Conservation (phyloP, 2,329 filamentous ascomycete genomes). For the Coniochaeta hoffmannii region DNA sequence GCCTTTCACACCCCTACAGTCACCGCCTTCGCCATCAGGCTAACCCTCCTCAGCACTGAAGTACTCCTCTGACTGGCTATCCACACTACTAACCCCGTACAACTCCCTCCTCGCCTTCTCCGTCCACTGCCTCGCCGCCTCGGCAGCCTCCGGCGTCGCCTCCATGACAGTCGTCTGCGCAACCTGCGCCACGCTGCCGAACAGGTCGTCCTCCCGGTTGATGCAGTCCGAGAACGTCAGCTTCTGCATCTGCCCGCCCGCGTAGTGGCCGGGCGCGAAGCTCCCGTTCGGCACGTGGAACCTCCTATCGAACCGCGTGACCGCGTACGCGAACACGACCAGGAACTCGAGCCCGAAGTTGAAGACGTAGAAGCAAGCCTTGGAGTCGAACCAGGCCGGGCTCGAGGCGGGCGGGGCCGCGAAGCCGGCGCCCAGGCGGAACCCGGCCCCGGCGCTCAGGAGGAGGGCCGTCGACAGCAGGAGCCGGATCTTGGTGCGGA, state of each 20-base stretch:
- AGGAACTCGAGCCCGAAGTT: conserved; percentile 69
- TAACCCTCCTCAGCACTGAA: conserved; percentile 1
- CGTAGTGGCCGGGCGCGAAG: conserved; percentile 46
- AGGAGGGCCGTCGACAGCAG: conserved; percentile 51
- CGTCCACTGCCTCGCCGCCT: conserved; percentile 1
- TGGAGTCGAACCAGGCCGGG: conserved; percentile 64
- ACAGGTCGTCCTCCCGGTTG: not conserved
- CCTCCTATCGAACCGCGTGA: conserved; percentile 63
- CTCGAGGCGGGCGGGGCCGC: conserved; percentile 37
- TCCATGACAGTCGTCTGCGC: not conserved
- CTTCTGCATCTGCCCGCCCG: conserved; percentile 7
- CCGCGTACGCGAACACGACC: conserved; percentile 59
- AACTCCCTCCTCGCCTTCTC: conserved; percentile 4
- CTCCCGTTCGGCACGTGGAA: conserved; percentile 71
- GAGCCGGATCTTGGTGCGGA: conserved; percentile 59
- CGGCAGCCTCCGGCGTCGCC: not conserved
- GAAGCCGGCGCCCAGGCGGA: conserved; percentile 56
- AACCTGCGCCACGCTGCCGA: not conserved
- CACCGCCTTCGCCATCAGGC: not conserved
- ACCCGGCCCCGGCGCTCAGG: conserved; percentile 61
- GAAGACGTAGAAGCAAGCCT: conserved; percentile 71
- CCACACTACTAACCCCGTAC: not conserved
- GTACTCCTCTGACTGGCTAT: conserved; percentile 2
- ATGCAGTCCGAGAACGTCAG: not conserved
- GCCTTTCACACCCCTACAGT: too few relatives aligned